Percentiles rank a stretch among this genome's conserved stretches.
Evolutionary conservation across 1,284 basidiomycete genomes (phyloP).

Genomic region (Flammula alnicola): DNA sequence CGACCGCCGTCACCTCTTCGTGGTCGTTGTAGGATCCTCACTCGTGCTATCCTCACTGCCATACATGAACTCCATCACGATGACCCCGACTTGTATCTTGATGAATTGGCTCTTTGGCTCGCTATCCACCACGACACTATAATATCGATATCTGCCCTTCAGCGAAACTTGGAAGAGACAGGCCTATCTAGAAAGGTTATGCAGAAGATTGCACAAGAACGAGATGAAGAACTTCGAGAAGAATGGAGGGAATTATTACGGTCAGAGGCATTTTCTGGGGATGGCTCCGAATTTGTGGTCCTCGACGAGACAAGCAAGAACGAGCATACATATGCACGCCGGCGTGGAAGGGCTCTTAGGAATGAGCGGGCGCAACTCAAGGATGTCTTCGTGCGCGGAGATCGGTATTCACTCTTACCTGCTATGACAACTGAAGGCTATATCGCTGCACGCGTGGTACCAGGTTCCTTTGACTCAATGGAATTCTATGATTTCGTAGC

Average conservation of each 20-base stretch:
- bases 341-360: constrained; percentile 20
- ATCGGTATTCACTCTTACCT: constrained; percentile 27
- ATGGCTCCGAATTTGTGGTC: constrained; percentile 24
- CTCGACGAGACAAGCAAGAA: constrained; percentile 32
- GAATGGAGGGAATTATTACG: constrained; percentile 12
- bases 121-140: constrained; percentile 25
- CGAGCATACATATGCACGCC: constrained; percentile 17
- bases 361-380: constrained; percentile 25
- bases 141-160: constrained; percentile 22
- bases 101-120: constrained; percentile 29
- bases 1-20: neutral
- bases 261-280: constrained; percentile 10
- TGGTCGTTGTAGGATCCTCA: constrained; percentile 2
- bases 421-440: constrained; percentile 30
- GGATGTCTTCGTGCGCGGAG: constrained; percentile 26
- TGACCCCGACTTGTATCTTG: constrained; percentile 23
- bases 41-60: constrained; percentile 12
- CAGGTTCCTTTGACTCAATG: constrained; percentile 30
- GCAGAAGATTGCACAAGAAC: constrained; percentile 26
- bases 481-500: constrained; percentile 31
- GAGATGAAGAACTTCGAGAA: constrained; percentile 14
- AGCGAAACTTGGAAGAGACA: constrained; percentile 21
- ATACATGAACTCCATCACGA: constrained; percentile 20
- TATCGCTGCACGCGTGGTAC: constrained; percentile 25
- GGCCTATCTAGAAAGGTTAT: constrained; percentile 32